Evolutionary conservation across 371 early-diverging fungal genomes (phyloP).

Genomic region (Mucor sp.): DNA sequence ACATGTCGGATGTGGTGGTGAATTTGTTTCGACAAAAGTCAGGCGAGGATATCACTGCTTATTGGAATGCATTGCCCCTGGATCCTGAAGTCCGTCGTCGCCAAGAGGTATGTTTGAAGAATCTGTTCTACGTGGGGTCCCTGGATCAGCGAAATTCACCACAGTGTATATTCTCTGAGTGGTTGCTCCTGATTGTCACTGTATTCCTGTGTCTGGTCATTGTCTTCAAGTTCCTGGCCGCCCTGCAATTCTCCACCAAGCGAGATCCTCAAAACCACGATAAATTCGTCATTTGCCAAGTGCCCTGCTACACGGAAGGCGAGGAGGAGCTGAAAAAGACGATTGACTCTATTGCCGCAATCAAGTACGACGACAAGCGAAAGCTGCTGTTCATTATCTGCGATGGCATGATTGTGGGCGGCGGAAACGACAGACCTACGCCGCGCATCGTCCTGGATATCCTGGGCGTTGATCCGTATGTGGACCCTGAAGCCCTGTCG

Average conservation of each 20-base stretch:
- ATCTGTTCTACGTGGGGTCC: constrained; percentile 80
- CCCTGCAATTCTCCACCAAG: constrained; percentile 72
- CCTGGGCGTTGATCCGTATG: constrained; percentile 76
- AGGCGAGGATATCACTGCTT: constrained; percentile 64
- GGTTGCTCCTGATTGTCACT: constrained; percentile 77
- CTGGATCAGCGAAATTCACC: constrained; percentile 82
- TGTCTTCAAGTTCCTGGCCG: constrained; percentile 88
- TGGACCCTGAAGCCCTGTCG: constrained; percentile 82
- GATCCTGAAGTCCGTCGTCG: constrained; percentile 28
- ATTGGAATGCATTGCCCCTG: constrained; percentile 49
- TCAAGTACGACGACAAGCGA: constrained; percentile 70
- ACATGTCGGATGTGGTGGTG: constrained; percentile 54
- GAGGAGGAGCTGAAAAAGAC: constrained; percentile 74
- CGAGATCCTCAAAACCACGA: constrained; percentile 84
- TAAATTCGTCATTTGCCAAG: constrained; percentile 91
- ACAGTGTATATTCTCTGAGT: constrained; percentile 83
- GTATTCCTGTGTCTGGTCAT: constrained; percentile 78
- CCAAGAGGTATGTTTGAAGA: constrained; percentile 67
- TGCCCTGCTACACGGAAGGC: constrained; percentile 86
- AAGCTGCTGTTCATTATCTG: constrained; percentile 80
- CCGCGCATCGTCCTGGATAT: constrained; percentile 87
- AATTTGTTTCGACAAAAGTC: constrained; percentile 59
- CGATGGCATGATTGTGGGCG: constrained; percentile 88
- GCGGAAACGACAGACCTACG: constrained; percentile 89
- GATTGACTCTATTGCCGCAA: constrained; percentile 68